A percentile compares a stretch with the other conserved stretches of the same genome.
phyloP scores from a whole-genome alignment of 192 early-diverging fungal species.

The Entomortierella chlamydospora region DNA sequence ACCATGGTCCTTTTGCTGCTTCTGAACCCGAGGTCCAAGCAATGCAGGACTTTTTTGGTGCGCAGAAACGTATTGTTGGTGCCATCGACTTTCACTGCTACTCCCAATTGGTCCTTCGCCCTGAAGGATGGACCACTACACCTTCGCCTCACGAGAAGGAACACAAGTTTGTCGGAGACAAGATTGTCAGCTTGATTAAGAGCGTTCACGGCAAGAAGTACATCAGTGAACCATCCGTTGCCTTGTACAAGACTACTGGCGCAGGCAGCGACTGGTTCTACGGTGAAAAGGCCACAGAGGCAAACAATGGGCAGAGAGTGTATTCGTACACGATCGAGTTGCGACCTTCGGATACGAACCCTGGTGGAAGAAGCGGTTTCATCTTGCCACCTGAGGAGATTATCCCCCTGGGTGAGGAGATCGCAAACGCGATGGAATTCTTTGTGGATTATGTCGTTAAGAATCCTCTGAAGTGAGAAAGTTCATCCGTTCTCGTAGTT shows the following conservation, averaged over 20 bases:
- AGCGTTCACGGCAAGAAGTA: conserved; percentile 62
- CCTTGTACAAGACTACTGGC: conserved; percentile 67
- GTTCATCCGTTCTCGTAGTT: not conserved
- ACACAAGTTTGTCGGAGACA: conserved; percentile 54
- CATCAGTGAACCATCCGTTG: conserved; percentile 55
- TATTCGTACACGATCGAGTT: conserved; percentile 71
- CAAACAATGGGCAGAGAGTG: conserved; percentile 34
- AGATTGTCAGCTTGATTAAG: conserved; percentile 56
- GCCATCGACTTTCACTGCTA: conserved; percentile 71
- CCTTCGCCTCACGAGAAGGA: conserved; percentile 36
- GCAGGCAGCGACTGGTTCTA: conserved; percentile 68
- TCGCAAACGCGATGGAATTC: conserved; percentile 48
- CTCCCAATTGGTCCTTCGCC: conserved; percentile 68
- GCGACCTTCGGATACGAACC: conserved; percentile 53
- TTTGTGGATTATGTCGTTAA: conserved; percentile 42
- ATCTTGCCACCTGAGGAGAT: conserved; percentile 68
- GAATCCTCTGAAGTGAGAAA: conserved; percentile 23
- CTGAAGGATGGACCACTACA: conserved; percentile 56
- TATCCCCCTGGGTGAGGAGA: conserved; percentile 64
- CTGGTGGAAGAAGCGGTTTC: conserved; percentile 61
- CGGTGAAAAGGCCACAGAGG: conserved; percentile 41
- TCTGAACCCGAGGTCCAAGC: conserved; percentile 63
- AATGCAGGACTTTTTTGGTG: conserved; percentile 59
- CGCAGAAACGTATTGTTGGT: conserved; percentile 64
- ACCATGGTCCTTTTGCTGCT: conserved; percentile 48